Conservation (phyloP, 2,329 filamentous ascomycete species). For the Orbilia ellipsospora region DNA sequence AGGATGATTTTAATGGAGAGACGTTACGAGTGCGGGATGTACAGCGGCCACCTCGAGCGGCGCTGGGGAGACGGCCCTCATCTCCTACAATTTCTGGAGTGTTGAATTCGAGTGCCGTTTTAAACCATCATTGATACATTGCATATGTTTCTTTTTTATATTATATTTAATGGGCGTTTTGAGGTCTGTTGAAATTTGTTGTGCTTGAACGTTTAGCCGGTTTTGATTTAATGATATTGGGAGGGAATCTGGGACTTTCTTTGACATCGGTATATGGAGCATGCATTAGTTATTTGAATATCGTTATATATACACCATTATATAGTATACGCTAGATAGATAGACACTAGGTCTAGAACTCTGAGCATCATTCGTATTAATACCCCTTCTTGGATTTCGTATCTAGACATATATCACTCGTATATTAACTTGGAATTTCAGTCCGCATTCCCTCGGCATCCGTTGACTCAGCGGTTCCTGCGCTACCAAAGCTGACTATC, state of each 20-base stretch:
- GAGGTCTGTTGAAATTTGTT: not conserved
- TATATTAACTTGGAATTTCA: too few species aligned
- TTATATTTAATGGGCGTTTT: not conserved
- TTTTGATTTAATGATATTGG: not conserved
- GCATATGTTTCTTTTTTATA: not conserved
- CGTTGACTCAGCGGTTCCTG: too few species aligned
- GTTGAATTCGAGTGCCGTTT: not conserved
- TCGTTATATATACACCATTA: too few species aligned
- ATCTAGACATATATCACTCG: too few species aligned
- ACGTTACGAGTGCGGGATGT: not conserved
- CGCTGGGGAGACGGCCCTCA: conserved; percentile 10
- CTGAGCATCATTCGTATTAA: too few species aligned
- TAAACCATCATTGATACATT: not conserved
- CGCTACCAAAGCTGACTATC: too few species aligned
- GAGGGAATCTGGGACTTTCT: not conserved
- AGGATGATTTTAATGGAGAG: not conserved
- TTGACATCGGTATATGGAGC: not conserved
- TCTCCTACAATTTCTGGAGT: conserved; percentile 28
- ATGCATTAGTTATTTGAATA: too few species aligned
- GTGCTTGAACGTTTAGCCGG: not conserved
- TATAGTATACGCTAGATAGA: too few species aligned
- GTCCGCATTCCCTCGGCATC: too few species aligned
- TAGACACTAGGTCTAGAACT: too few species aligned
- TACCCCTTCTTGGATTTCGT: too few species aligned
- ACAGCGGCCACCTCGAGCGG: not conserved